A percentile compares a stretch with the other conserved stretches of the same genome.
These are phyloP conservation scores for Quercus aquifolioides DNA, from an alignment of 306 rosid species.

Conservation along the genomic window DNA sequence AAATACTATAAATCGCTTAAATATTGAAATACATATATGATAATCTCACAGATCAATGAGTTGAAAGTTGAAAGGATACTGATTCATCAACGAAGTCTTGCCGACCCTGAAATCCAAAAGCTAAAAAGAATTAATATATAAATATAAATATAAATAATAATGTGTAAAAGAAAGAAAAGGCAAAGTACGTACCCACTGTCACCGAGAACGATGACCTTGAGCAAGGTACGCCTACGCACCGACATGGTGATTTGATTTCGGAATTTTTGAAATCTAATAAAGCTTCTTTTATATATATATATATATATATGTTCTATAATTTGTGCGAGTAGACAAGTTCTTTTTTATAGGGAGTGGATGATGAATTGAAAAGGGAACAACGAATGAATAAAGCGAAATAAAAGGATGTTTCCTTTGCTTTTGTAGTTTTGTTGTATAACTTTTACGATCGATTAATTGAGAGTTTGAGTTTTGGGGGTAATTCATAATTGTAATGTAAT, in stretches of 20 bases:
- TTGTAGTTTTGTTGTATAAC: too few species aligned
- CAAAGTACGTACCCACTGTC: constrained; percentile 76
- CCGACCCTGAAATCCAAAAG: constrained; percentile 69
- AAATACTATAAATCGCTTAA: neutral
- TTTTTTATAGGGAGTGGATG: neutral
- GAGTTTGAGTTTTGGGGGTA: too few species aligned
- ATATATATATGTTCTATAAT: constrained; percentile 13
- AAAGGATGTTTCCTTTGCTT: too few species aligned
- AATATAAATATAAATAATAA: neutral
- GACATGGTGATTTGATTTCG: constrained; percentile 52
- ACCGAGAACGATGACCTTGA: constrained; percentile 98
- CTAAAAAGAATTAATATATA: neutral
- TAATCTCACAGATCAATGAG: constrained; percentile 10
- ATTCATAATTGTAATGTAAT: too few species aligned
- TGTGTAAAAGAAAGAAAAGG: constrained; percentile 1
- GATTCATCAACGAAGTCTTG: constrained; percentile 94
- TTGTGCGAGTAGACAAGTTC: neutral
- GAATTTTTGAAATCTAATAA: neutral
- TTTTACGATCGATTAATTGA: too few species aligned
- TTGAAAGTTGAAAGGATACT: constrained; percentile 60
- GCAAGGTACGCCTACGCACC: constrained; percentile 86
- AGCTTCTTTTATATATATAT: neutral
- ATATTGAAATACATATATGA: neutral
- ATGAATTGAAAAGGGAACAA: neutral
- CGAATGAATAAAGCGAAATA: too few species aligned